phyloP scores from a whole-genome alignment of 1,284 basidiomycete genomes.

The Somion occarium region DNA sequence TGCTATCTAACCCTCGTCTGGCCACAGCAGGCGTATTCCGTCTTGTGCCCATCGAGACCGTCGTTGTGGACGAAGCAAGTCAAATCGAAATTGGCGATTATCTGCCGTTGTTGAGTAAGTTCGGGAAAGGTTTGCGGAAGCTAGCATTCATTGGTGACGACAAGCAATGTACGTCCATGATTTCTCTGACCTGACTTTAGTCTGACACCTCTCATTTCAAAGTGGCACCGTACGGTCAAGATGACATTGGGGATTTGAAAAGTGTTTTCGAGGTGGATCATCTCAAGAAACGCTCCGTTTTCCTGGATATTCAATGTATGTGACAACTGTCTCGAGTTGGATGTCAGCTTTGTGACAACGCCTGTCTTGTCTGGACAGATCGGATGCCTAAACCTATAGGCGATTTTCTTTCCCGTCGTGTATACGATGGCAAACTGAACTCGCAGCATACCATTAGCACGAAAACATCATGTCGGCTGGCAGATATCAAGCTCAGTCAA shows the following conservation, averaged over 20 bases:
- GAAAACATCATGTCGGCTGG: slow-evolving; percentile 28
- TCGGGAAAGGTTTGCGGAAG: slow-evolving; percentile 25
- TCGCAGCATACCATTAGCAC: slow-evolving; percentile 30
- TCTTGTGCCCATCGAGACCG: slow-evolving; percentile 35
- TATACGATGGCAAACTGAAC: slow-evolving; percentile 36
- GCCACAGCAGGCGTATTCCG: slow-evolving; percentile 12
- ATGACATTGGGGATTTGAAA: slow-evolving; percentile 32
- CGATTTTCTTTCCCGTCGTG: slow-evolving; percentile 38
- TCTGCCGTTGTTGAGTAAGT: slow-evolving; percentile 28
- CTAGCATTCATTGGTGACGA: slow-evolving; percentile 44
- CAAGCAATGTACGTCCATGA: slow-evolving; percentile 36
- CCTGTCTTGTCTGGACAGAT: slow-evolving; percentile 25
- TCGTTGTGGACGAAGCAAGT: slow-evolving; percentile 45
- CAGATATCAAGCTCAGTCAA: slow-evolving; percentile 36
- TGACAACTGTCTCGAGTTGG: too few species aligned
- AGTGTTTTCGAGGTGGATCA: slow-evolving; percentile 45
- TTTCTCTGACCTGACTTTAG: not conserved
- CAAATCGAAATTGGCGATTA: slow-evolving; percentile 43
- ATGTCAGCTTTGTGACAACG: too few species aligned
- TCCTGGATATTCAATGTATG: slow-evolving; percentile 44
- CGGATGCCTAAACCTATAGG: slow-evolving; percentile 47
- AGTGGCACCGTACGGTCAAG: slow-evolving; percentile 47
- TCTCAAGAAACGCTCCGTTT: slow-evolving; percentile 28
- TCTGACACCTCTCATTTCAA: too few species aligned
- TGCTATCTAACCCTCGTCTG: slow-evolving; percentile 47